Evolutionary conservation across 2,329 filamentous ascomycete species (phyloP).

Genomic region (Hysterium pulicare): DNA sequence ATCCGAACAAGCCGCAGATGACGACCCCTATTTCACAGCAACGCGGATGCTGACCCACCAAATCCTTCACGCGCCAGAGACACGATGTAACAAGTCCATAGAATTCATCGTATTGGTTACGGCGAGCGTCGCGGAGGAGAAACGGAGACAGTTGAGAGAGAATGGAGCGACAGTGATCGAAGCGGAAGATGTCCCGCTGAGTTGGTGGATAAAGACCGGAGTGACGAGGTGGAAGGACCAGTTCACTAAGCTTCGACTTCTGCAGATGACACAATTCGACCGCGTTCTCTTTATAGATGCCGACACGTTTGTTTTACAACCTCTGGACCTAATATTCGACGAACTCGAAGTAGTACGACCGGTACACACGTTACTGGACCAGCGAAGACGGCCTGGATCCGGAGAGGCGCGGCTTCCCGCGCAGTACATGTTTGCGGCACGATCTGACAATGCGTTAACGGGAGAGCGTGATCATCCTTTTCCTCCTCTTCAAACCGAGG

Average conservation of each 20-base stretch:
- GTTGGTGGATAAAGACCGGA: conserved; percentile 36
- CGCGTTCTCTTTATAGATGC: conserved; percentile 44
- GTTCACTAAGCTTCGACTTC: conserved; percentile 44
- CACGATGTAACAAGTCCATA: conserved; percentile 30
- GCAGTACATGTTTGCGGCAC: conserved; percentile 39
- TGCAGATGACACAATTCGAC: conserved; percentile 41
- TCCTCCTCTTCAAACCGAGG: conserved; percentile 31
- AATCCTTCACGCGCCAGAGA: conserved; percentile 38
- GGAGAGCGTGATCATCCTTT: conserved; percentile 34
- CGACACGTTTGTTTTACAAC: conserved; percentile 39
- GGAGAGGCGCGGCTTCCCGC: conserved; percentile 36
- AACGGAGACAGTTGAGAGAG: conserved; percentile 26
- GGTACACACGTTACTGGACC: conserved; percentile 10
- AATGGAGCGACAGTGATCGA: conserved; percentile 42
- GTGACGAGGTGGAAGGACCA: conserved; percentile 42
- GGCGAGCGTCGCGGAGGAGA: conserved; percentile 12
- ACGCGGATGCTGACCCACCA: conserved; percentile 42
- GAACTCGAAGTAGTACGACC: conserved; percentile 23
- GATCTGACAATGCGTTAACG: conserved; percentile 31
- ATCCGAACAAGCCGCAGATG: conserved; percentile 16
- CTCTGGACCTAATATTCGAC: conserved; percentile 40
- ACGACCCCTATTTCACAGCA: conserved; percentile 40
- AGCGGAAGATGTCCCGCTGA: conserved; percentile 31
- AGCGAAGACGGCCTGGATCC: conserved; percentile 9
- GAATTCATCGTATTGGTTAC: conserved; percentile 40